Percentiles rank a stretch among this genome's conserved stretches.
Evolutionary conservation across 345 rosid species (phyloP).

Genomic region (Eucalyptus tenuipes): DNA sequence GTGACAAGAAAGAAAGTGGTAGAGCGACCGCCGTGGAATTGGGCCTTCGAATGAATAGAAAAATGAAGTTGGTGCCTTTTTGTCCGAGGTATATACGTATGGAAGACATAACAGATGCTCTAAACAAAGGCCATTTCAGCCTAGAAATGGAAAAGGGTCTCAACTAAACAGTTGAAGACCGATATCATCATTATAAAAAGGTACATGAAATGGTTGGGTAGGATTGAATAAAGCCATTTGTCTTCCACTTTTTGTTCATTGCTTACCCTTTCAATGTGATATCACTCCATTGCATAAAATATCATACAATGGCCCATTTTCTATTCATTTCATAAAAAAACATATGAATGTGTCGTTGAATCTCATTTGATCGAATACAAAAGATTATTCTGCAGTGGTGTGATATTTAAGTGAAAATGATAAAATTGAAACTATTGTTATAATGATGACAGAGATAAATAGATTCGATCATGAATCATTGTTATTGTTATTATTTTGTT

Average conservation of each 20-base stretch:
- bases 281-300: not conserved
- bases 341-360: not conserved
- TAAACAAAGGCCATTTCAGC: not conserved
- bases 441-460: rapidly evolving
- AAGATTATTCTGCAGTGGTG: rapidly evolving
- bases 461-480: no score
- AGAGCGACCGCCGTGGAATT: not conserved
- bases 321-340: not conserved
- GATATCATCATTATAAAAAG: not conserved
- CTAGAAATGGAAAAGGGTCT: not conserved
- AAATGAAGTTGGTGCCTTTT: not conserved
- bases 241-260: not conserved
- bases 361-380: not conserved
- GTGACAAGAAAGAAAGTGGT: not conserved
- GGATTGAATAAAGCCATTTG: not conserved
- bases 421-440: not conserved
- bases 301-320: not conserved
- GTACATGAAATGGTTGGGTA: not conserved
- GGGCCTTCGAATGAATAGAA: not conserved
- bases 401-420: not conserved
- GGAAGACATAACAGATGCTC: not conserved
- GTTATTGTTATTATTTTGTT: not conserved
- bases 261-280: not conserved
- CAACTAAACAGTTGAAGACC: not conserved
- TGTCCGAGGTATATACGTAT: not conserved